These are phyloP conservation scores for Gracilariopsis chorda DNA, from an alignment of 23 red algal genomes.

Conservation along the genomic window DNA sequence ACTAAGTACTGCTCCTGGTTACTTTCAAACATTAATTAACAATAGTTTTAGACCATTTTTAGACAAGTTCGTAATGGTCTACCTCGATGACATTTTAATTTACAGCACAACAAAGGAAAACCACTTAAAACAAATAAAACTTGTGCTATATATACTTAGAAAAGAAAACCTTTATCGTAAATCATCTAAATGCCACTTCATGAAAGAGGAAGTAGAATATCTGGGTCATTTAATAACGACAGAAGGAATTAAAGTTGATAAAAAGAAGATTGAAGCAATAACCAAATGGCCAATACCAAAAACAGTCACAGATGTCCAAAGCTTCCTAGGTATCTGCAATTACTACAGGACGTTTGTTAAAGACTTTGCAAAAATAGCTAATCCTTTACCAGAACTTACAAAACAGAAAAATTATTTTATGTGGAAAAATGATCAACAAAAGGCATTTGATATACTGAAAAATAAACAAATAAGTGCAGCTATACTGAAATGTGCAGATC, in stretches of 20 bases:
- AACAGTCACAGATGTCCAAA: background rate
- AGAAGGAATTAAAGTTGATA: background rate
- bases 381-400: background rate
- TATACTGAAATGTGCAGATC: background rate
- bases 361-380: background rate
- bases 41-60: background rate
- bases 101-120: background rate
- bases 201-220: background rate
- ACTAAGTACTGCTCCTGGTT: background rate
- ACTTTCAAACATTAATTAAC: background rate
- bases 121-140: background rate
- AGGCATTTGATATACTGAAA: background rate
- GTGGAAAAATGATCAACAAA: background rate
- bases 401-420: no score
- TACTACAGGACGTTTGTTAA: background rate
- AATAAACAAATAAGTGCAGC: background rate
- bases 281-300: background rate
- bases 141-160: background rate
- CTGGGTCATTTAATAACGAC: background rate
- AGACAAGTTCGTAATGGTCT: background rate
- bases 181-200: background rate
- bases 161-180: background rate
- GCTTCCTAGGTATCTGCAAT: background rate
- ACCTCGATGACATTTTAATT: background rate
- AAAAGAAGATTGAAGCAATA: background rate